Evolutionary conservation across 2,329 filamentous ascomycete species (phyloP).

Genomic region (Fusarium palustre): DNA sequence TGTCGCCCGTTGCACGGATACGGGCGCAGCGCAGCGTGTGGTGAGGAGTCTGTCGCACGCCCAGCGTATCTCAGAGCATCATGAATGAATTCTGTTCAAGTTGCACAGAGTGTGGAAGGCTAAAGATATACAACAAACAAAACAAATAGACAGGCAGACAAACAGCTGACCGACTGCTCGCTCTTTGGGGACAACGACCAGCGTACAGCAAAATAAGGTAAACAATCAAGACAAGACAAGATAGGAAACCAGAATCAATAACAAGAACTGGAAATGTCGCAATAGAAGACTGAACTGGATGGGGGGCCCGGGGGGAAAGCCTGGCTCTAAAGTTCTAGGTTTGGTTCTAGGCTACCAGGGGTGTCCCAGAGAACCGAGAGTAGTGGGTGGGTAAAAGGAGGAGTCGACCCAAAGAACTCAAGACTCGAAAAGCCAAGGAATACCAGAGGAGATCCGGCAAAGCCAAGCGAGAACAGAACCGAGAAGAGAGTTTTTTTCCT

Average conservation of each 20-base stretch:
- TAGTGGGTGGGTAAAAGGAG: slow-evolving; percentile 36
- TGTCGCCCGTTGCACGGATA: slow-evolving; percentile 44
- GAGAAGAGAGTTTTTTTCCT: background rate
- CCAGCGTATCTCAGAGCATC: slow-evolving; percentile 48
- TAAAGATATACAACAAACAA: slow-evolving; percentile 15
- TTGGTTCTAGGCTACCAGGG: slow-evolving; percentile 31
- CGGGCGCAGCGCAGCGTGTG: slow-evolving; percentile 41
- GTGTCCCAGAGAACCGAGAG: slow-evolving; percentile 39
- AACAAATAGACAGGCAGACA: slow-evolving; percentile 9
- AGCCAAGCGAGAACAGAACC: slow-evolving; percentile 16
- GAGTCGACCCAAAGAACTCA: slow-evolving; percentile 24
- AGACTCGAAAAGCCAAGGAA: slow-evolving; percentile 17
- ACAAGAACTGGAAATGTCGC: slow-evolving; percentile 40
- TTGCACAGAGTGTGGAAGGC: slow-evolving; percentile 32
- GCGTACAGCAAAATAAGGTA: slow-evolving; percentile 27
- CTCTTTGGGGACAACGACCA: slow-evolving; percentile 25
- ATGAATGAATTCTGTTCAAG: slow-evolving; percentile 39
- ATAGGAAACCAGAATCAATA: slow-evolving; percentile 18
- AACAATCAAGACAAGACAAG: slow-evolving; percentile 35
- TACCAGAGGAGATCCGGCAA: slow-evolving; percentile 9
- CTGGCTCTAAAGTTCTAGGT: slow-evolving; percentile 18
- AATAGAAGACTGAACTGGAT: slow-evolving; percentile 15
- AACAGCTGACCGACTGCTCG: slow-evolving; percentile 7
- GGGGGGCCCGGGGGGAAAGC: slow-evolving; percentile 9
- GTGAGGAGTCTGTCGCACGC: slow-evolving; percentile 44